These are phyloP conservation scores for Zymoseptoria ardabiliae DNA, from an alignment of 2,329 filamentous ascomycete genomes.

Conservation along the genomic window DNA sequence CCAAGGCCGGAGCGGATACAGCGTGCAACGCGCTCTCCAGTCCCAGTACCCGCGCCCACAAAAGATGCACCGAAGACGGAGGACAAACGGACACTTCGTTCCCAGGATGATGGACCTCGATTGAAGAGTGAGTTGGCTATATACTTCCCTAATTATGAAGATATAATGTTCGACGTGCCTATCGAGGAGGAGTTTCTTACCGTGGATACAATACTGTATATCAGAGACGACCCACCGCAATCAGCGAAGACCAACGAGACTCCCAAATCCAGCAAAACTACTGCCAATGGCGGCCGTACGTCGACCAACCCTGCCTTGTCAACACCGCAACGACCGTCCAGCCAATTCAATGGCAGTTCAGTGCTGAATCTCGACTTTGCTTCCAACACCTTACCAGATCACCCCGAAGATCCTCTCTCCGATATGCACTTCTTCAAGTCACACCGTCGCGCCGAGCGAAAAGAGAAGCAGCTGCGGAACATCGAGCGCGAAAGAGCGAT, in stretches of 20 bases:
- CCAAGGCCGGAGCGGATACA: slow-evolving; percentile 7
- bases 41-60: slow-evolving; percentile 7
- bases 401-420: slow-evolving; percentile 47
- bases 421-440: slow-evolving; percentile 51
- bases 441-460: slow-evolving; percentile 55
- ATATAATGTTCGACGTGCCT: slow-evolving; percentile 78
- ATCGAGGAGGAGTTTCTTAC: slow-evolving; percentile 61
- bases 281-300: slow-evolving; percentile 3
- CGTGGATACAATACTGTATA: slow-evolving; percentile 20
- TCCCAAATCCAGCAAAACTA: slow-evolving; percentile 10
- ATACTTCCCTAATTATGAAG: slow-evolving; percentile 92
- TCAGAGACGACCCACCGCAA: slow-evolving; percentile 22
- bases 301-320: slow-evolving; percentile 12
- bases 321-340: slow-evolving; percentile 12
- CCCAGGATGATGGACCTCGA: slow-evolving; percentile 70
- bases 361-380: slow-evolving; percentile 19
- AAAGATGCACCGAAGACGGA: slow-evolving; percentile 30
- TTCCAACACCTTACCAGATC: slow-evolving; percentile 26
- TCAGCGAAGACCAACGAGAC: slow-evolving; percentile 6
- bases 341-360: slow-evolving; percentile 16
- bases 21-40: slow-evolving; percentile 9
- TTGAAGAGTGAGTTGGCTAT: slow-evolving; percentile 86
- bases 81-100: slow-evolving; percentile 72
- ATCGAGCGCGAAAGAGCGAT: slow-evolving; percentile 60
- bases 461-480: slow-evolving; percentile 61